phyloP scores from a whole-genome alignment of 805 yeast genomes.

The Komagataella phaffii region DNA sequence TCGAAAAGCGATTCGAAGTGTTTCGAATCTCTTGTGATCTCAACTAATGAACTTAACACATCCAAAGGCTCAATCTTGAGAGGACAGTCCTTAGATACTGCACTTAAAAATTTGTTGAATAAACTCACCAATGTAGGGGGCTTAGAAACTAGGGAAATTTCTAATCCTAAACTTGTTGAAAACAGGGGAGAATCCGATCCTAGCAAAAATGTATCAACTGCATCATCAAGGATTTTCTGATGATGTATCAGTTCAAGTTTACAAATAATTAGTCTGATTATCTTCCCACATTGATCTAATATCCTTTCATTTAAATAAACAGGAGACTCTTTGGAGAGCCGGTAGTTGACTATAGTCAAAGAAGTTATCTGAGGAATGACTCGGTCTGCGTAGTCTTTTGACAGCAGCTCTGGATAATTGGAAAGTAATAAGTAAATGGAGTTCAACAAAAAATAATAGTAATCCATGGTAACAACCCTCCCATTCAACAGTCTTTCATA shows the following conservation, averaged over 20 bases:
- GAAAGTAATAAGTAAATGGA: slow-evolving; percentile 5
- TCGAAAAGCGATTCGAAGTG: slow-evolving; percentile 14
- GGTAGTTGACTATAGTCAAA: slow-evolving; percentile 5
- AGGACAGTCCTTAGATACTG: slow-evolving; percentile 29
- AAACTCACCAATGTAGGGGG: slow-evolving; percentile 17
- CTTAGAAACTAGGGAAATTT: slow-evolving; percentile 5
- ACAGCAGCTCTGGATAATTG: slow-evolving; percentile 1
- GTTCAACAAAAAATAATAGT: slow-evolving; percentile 13
- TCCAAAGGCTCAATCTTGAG: slow-evolving; percentile 10
- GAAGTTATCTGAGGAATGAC: slow-evolving; percentile 27
- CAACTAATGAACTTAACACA: slow-evolving; percentile 5
- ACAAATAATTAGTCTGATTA: slow-evolving; percentile 26
- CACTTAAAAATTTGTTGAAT: slow-evolving; percentile 34
- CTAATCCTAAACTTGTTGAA: not conserved
- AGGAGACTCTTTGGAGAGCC: slow-evolving; percentile 4
- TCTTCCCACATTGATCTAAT: slow-evolving; percentile 25
- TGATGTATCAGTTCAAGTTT: slow-evolving; percentile 28
- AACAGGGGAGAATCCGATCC: slow-evolving; percentile 3
- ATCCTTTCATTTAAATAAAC: slow-evolving; percentile 11
- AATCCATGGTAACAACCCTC: slow-evolving; percentile 5
- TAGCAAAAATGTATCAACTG: slow-evolving; percentile 21
- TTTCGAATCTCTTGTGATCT: slow-evolving; percentile 6
- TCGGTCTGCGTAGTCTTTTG: slow-evolving; percentile 23
- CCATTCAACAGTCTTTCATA: slow-evolving; percentile 9
- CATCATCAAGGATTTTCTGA: slow-evolving; percentile 26